Evolutionary conservation across 208 protist species (phyloP).

Genomic region (Lotmaria passim): DNA sequence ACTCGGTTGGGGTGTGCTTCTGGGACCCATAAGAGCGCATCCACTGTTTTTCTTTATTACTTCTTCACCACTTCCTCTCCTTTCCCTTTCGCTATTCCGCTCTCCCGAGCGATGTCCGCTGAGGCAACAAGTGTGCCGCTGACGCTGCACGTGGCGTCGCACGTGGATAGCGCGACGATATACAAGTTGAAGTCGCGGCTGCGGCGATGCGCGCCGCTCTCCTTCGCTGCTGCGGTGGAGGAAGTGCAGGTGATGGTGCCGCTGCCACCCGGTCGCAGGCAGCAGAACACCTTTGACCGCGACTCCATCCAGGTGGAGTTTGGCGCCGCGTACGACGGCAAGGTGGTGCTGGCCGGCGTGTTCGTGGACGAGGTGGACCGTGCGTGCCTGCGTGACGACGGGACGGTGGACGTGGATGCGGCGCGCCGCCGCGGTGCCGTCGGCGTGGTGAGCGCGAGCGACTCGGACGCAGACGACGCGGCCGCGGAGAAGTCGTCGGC

Average conservation of each 20-base stretch:
- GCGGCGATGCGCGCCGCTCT: constrained; percentile 29
- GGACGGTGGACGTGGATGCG: constrained; percentile 27
- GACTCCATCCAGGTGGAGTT: constrained; percentile 40
- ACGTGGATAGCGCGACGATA: constrained; percentile 31
- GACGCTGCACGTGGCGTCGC: constrained; percentile 35
- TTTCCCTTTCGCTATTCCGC: background rate
- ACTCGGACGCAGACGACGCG: constrained; percentile 20
- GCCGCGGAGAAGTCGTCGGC: constrained; percentile 8
- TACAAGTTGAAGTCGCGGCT: constrained; percentile 37
- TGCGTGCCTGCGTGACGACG: constrained; percentile 29
- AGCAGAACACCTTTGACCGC: constrained; percentile 15
- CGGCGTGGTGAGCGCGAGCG: constrained; percentile 23
- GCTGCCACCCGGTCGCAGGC: constrained; percentile 8
- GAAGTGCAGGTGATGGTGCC: constrained; percentile 41
- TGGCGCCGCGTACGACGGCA: constrained; percentile 24
- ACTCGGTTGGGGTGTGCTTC: too few species aligned
- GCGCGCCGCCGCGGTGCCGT: constrained; percentile 1
- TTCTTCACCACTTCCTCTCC: background rate
- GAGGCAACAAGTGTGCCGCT: constrained; percentile 1
- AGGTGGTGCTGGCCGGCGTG: constrained; percentile 26
- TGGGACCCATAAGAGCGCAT: too few species aligned
- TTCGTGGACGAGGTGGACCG: constrained; percentile 26
- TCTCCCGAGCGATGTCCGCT: constrained; percentile 6
- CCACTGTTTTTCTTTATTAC: constrained; percentile 2
- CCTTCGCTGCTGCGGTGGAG: constrained; percentile 22